Conservation (phyloP, 768 basidiomycete species). For the Termitomyces sp. region DNA sequence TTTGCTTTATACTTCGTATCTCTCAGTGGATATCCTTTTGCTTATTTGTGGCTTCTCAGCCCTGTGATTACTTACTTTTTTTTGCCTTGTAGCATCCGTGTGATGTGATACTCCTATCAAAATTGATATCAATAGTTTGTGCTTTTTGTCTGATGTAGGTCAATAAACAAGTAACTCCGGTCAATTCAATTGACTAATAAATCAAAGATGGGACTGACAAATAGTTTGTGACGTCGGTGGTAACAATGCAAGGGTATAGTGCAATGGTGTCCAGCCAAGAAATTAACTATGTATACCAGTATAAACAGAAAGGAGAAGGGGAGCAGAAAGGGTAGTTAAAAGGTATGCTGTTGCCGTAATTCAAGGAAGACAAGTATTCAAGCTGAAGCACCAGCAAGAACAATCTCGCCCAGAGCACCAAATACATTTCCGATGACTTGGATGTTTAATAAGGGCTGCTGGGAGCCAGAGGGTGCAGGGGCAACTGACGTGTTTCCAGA, state of each 20-base stretch:
- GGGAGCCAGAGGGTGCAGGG: conserved; percentile 2
- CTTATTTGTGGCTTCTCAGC: background rate
- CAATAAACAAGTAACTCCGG: background rate
- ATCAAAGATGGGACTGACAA: background rate
- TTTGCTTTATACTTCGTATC: background rate
- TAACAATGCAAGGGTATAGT: background rate
- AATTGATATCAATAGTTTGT: background rate
- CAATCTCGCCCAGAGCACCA: conserved; percentile 29
- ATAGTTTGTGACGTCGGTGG: background rate
- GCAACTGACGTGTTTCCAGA: background rate
- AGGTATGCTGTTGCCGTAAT: background rate
- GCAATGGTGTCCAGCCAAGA: background rate
- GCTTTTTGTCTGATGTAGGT: background rate
- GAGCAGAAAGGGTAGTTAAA: background rate
- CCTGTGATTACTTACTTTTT: background rate
- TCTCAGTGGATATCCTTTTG: background rate
- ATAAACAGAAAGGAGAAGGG: background rate
- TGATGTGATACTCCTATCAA: background rate
- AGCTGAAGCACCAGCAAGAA: conserved; percentile 21
- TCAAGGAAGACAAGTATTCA: background rate
- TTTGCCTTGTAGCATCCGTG: background rate
- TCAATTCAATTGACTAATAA: background rate
- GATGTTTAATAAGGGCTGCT: conserved; percentile 26
- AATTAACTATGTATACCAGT: background rate
- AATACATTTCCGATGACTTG: conserved; percentile 28